These are phyloP conservation scores for Triadica sebifera DNA, from an alignment of 345 rosid genomes.

Conservation along the genomic window DNA sequence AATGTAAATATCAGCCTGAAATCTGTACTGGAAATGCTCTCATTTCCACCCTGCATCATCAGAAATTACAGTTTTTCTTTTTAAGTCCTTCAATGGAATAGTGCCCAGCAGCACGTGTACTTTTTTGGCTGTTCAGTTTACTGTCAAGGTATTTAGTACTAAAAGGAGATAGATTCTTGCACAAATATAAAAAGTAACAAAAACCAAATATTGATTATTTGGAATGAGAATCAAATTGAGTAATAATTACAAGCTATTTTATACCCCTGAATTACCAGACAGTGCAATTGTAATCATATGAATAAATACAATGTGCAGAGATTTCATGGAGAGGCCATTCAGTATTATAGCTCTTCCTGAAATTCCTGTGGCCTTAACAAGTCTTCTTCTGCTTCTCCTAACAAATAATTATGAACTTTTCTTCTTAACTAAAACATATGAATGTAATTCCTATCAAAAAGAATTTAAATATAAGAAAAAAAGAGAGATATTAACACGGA, in stretches of 20 bases:
- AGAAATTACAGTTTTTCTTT: too few relatives aligned
- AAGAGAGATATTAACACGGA: slow-evolving; percentile 12
- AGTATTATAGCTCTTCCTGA: slow-evolving; percentile 48
- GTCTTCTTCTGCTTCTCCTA: slow-evolving; percentile 44
- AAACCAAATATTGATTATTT: neutral
- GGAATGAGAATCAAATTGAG: slow-evolving; percentile 16
- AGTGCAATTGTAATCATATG: slow-evolving; percentile 25
- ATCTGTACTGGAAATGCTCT: neutral
- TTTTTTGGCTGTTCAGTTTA: too few relatives aligned
- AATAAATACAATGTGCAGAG: slow-evolving; percentile 42
- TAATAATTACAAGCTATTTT: slow-evolving; percentile 15
- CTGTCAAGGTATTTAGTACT: too few relatives aligned
- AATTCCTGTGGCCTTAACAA: slow-evolving; percentile 33
- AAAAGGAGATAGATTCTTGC: neutral
- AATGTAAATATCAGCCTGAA: neutral
- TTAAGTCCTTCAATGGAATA: too few relatives aligned
- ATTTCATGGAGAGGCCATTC: slow-evolving; percentile 34
- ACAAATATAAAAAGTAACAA: too few relatives aligned
- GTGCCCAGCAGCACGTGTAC: too few relatives aligned
- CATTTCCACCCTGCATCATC: neutral
- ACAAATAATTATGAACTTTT: slow-evolving; percentile 24
- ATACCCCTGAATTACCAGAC: slow-evolving; percentile 16
- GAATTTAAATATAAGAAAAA: slow-evolving; percentile 20
- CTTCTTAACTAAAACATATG: slow-evolving; percentile 28
- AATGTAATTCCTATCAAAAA: slow-evolving; percentile 25